A percentile compares a stretch with the other conserved stretches of the same genome.
Evolutionary conservation across 805 yeast genomes (phyloP).

Genomic region (Saccharomycopsis sp.): DNA sequence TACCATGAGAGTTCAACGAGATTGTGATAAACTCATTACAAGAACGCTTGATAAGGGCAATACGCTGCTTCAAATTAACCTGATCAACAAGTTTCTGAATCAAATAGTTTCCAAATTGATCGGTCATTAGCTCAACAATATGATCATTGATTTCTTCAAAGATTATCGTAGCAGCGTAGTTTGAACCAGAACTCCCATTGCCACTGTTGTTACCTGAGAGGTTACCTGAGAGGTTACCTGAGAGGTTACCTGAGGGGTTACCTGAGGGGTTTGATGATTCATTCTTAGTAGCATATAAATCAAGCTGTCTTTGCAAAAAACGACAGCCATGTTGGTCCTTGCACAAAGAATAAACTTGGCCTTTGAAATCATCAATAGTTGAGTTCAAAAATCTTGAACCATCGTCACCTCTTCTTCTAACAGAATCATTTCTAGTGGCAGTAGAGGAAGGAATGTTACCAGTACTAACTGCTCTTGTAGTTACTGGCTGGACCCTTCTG

Average conservation of each 20-base stretch:
- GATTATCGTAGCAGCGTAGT: conserved; percentile 54
- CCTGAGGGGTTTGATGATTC: too few relatives aligned
- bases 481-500: too few relatives aligned
- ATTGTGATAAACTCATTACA: conserved; percentile 63
- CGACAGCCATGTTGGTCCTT: conserved; percentile 97
- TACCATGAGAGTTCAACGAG: conserved; percentile 91
- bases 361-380: conserved; percentile 55
- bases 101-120: conserved; percentile 95
- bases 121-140: conserved; percentile 82
- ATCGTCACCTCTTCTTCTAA: conserved; percentile 37
- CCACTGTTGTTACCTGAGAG: conserved; percentile 2
- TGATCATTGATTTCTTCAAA: conserved; percentile 72
- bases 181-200: not conserved
- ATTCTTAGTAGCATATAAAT: conserved; percentile 41
- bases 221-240: too few relatives aligned
- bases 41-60: conserved; percentile 44
- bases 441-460: too few relatives aligned
- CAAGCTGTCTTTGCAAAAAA: conserved; percentile 80
- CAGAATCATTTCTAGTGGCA: not conserved
- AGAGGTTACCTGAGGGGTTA: too few relatives aligned
- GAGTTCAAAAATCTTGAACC: conserved; percentile 64
- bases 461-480: too few relatives aligned
- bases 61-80: conserved; percentile 60
- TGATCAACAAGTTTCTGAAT: conserved; percentile 84
- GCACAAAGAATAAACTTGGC: conserved; percentile 72